Evolutionary conservation across 805 yeast species (phyloP), one percentile per base, ranked within the genome.

Genomic region (Ogataea thermomethanolica): DNA sequence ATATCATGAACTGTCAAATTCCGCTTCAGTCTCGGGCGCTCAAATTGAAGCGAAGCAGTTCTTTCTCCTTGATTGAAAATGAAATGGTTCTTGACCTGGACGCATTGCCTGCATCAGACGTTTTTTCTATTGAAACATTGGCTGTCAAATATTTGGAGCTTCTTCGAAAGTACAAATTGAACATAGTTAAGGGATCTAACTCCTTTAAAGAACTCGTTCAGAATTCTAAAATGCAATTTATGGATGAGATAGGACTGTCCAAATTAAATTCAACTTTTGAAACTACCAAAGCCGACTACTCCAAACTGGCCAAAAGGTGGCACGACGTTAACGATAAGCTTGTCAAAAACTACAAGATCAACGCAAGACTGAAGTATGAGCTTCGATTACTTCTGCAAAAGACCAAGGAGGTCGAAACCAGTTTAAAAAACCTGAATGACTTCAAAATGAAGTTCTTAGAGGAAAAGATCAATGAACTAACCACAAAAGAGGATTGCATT

Each of bases 361-460:
- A 76, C 25, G 79, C 85, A 3, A 67, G 81, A 45, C 57, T 84
- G 36, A 76, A 78, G 49, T 84, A 84, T 56, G 91, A 84, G 54
- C 64, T 79, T 32, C 62, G 84, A 14, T 64, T 80, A 29, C 58
- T 84, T 23, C 71, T 71, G 24, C 71, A 74, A 15, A 79, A 83
- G 49, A 71, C 84, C 33, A 71, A 76, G 31, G 93, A 84, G 50
- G 81, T 83, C 7, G 85, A 81, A 50, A 80, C 79, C 21, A 71
- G 79, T 32, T 45, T 64, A 27, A 56, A 54, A 33, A 58, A 62
- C n/a, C 40, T 65, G 29, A 48, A 57, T 33, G 64, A 62, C 31
- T 59, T 63, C 49, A 65, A 62, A 69, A 78, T 40, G 32, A 45
- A 44, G 21, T 40, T 55, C 9, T 35, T 62, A 13, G 48, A 53